Conservation (phyloP, 148 eudicot species). For the Hydrangea macrophylla region DNA sequence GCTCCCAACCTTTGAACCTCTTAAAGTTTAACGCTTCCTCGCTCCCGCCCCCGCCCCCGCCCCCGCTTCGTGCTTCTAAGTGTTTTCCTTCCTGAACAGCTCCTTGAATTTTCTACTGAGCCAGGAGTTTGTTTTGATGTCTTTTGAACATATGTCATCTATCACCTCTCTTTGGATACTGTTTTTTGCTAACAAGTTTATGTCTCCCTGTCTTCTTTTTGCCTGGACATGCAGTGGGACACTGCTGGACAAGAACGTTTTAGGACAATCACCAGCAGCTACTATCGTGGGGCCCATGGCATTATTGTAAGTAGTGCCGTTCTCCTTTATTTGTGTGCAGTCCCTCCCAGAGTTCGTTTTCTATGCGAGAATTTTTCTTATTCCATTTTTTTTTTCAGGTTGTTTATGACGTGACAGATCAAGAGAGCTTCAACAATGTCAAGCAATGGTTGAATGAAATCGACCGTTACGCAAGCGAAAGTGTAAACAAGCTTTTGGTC, state of each 20-base stretch:
- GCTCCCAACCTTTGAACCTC: too few species aligned
- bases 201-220: neutral
- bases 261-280: conserved; percentile 79
- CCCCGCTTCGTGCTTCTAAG: too few species aligned
- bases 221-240: conserved; percentile 57
- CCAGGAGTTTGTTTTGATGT: neutral
- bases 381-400: conserved; percentile 25
- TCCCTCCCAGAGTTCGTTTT: neutral
- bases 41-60: too few species aligned
- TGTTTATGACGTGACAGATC: conserved; percentile 57
- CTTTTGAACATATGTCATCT: neutral
- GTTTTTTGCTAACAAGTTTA: neutral
- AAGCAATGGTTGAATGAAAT: conserved; percentile 63
- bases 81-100: too few species aligned
- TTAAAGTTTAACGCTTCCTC: too few species aligned
- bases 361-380: neutral
- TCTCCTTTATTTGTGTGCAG: neutral
- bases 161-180: neutral
- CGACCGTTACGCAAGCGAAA: conserved; percentile 61
- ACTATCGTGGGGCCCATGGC: conserved; percentile 82
- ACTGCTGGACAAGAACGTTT: conserved; percentile 89
- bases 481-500: conserved; percentile 53
- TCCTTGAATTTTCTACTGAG: neutral
- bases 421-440: conserved; percentile 57
- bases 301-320: conserved; percentile 50